phyloP scores from a whole-genome alignment of 2,329 filamentous ascomycete genomes.

The Madurella mycetomatis region DNA sequence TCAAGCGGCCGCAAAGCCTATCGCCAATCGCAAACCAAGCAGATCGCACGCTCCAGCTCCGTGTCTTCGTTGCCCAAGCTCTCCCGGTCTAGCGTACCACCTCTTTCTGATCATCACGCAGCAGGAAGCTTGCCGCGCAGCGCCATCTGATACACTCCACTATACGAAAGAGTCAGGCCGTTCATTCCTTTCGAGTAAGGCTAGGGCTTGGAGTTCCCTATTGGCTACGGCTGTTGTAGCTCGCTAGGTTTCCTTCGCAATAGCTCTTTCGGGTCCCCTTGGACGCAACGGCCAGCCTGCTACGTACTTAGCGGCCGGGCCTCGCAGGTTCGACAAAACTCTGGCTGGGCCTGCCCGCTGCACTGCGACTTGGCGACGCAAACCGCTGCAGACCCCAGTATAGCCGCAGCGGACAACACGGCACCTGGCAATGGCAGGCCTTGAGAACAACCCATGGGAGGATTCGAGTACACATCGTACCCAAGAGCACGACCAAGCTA shows the following conservation, averaged over 20 bases:
- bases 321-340: background rate
- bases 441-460: background rate
- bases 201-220: background rate
- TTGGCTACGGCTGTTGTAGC: background rate
- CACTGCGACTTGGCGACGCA: background rate
- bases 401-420: background rate
- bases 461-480: background rate
- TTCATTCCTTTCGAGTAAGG: background rate
- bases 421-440: conserved; percentile 7
- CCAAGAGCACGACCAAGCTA: conserved; percentile 20
- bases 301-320: background rate
- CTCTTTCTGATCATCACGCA: background rate
- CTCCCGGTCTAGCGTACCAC: background rate
- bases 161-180: no score
- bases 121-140: background rate
- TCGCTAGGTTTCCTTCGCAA: background rate
- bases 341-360: background rate
- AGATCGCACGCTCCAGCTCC: background rate
- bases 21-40: no score
- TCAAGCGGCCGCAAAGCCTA: background rate
- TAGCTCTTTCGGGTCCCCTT: background rate
- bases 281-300: background rate
- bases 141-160: background rate
- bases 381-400: background rate
- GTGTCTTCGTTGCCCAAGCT: background rate